Base-by-base conservation (phyloP, 345 rosid species). In the Citrus unshiu region DNA sequence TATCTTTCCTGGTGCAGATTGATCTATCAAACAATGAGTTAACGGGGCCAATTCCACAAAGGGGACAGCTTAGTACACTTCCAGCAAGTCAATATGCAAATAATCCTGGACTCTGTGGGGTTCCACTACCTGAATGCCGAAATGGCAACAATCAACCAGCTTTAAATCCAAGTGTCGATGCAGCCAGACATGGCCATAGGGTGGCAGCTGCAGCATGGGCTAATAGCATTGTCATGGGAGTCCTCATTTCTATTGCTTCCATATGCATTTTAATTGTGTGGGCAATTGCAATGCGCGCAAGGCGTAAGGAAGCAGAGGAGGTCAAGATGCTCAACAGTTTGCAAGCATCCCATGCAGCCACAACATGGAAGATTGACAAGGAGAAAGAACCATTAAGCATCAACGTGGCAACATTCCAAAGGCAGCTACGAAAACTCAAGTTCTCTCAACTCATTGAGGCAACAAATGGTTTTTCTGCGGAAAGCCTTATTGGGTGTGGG, bases 91-190 rank as follows among this genome's bases (percentile, higher is more conserved):
- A 96, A 78, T 96, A 89, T 25, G 93, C 87, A 2, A 82, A 89
- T 67, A 96, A 96, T 78, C 99, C 97, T 0, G 99, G 99, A 63
- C 97, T 96, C 24, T 96, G 99, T n/a, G 99, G 99, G 63, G 93
- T 93, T 77, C 99, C 99, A 1, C 83, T 96, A 79, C 87, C 88
- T 40, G 97, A 95, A 37, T 95, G 98, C 77, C 83, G 79, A 40
- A 87, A 90, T n/a, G 89, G 91, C 4, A 84, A 87, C 78, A 88
- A 88, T 77, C 90, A 88, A 56, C 74, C 86, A 19, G 81, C 86
- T 5, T 25, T 85, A 27, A 82, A 19, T 70, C 82, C 90, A 7
- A 75, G 39, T 37, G 49, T 70, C 0, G 85, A 80, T 22, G 77
- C 83, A 0, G 82, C 83, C 24, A 86, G 85, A 68, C 77, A 79